Percentiles rank a stretch among this genome's conserved stretches.
Evolutionary conservation across 2,329 filamentous ascomycete species (phyloP).

Genomic region (Sclerotinia subarctica): DNA sequence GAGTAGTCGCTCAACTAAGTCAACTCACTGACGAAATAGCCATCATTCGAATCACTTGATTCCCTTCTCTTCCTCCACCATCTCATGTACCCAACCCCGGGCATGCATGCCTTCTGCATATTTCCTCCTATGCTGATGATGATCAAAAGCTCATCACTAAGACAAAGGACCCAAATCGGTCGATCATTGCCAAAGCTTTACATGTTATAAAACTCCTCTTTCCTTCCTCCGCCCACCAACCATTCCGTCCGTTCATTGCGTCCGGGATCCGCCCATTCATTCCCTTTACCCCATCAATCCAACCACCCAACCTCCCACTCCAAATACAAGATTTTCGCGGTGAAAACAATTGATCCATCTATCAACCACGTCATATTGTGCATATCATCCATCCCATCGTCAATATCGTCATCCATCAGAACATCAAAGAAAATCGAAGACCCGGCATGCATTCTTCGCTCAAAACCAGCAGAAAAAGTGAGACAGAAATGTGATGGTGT

Average conservation of each 20-base stretch:
- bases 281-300: conserved; percentile 13
- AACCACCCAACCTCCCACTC: conserved; percentile 6
- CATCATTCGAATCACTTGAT: conserved; percentile 21
- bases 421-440: conserved; percentile 5
- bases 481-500: conserved; percentile 14
- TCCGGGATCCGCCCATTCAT: conserved; percentile 23
- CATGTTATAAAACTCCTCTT: conserved; percentile 14
- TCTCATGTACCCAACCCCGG: conserved; percentile 1
- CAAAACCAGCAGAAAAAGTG: conserved; percentile 14
- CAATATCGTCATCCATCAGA: conserved; percentile 13
- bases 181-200: conserved; percentile 24
- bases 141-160: conserved; percentile 17
- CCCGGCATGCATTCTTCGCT: conserved; percentile 15
- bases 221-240: conserved; percentile 8
- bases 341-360: conserved; percentile 17
- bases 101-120: conserved; percentile 18
- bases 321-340: conserved; percentile 26
- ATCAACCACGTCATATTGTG: background rate
- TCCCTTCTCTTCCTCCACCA: conserved; percentile 8
- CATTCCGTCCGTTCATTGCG: background rate
- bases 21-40: background rate
- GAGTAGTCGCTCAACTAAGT: background rate
- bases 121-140: conserved; percentile 13
- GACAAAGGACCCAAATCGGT: conserved; percentile 29
- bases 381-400: conserved; percentile 12